Evolutionary conservation across 768 basidiomycete genomes (phyloP).

Genomic region (Leucosporidium yakuticum): DNA sequence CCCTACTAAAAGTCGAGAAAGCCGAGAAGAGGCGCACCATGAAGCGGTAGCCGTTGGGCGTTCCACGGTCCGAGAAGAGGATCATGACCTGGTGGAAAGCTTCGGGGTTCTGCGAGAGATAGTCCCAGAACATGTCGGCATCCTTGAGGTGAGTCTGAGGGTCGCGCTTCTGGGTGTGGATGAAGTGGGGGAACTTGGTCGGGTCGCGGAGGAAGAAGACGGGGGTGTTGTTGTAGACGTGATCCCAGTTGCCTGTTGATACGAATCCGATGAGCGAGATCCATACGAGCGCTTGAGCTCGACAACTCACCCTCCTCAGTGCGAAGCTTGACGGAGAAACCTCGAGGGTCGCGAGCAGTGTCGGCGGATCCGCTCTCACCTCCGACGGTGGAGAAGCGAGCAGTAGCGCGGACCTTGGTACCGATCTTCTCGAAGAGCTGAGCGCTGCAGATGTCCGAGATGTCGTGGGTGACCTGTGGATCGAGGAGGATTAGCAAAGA

Average conservation of each 20-base stretch:
- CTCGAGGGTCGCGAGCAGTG: slow-evolving; percentile 48
- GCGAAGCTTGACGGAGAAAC: slow-evolving; percentile 48
- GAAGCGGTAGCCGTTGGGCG: slow-evolving; percentile 56
- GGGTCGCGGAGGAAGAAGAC: slow-evolving; percentile 45
- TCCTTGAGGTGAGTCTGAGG: slow-evolving; percentile 90
- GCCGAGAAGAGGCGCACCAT: slow-evolving; percentile 42
- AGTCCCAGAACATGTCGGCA: slow-evolving; percentile 57
- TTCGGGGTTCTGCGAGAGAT: slow-evolving; percentile 45
- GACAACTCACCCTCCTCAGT: slow-evolving; percentile 42
- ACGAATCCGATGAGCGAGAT: too few relatives aligned
- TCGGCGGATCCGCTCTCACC: slow-evolving; percentile 49
- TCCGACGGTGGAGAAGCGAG: slow-evolving; percentile 48
- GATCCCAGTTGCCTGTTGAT: slow-evolving; percentile 45
- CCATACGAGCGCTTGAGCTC: too few relatives aligned
- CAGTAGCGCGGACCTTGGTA: slow-evolving; percentile 40
- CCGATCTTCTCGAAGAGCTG: slow-evolving; percentile 45
- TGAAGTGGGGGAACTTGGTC: slow-evolving; percentile 49
- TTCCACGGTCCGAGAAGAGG: slow-evolving; percentile 49
- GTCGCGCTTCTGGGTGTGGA: slow-evolving; percentile 54
- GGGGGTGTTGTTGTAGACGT: slow-evolving; percentile 43
- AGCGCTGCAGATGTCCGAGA: slow-evolving; percentile 45
- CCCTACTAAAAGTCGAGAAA: too few relatives aligned
- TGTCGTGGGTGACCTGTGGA: slow-evolving; percentile 41
- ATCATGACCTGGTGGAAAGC: slow-evolving; percentile 48
- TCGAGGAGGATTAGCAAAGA: not conserved